Evolutionary conservation across 2,329 filamentous ascomycete species (phyloP).

Genomic region (Bipolaris cookei): DNA sequence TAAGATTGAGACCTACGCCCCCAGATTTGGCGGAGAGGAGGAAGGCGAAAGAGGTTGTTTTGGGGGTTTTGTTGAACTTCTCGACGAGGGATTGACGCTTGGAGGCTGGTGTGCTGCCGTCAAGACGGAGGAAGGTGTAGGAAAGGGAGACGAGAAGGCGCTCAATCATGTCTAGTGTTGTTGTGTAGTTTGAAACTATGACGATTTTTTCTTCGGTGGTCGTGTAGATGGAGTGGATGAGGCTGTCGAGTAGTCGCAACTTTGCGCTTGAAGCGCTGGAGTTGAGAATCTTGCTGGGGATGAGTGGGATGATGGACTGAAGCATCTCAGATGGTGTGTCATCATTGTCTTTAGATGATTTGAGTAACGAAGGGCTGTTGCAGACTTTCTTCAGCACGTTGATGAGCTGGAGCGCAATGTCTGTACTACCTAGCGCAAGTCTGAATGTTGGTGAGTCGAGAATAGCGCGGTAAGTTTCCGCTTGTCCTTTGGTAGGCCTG

Average conservation of each 20-base stretch:
- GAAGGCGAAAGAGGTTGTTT: constrained; percentile 68
- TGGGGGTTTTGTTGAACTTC: constrained; percentile 68
- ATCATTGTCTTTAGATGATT: constrained; percentile 57
- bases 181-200: constrained; percentile 77
- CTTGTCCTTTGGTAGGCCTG: constrained; percentile 65
- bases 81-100: constrained; percentile 74
- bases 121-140: constrained; percentile 70
- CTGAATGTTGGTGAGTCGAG: constrained; percentile 70
- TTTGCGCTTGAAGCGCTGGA: constrained; percentile 68
- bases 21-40: constrained; percentile 75
- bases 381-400: constrained; percentile 76
- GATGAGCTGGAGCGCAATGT: constrained; percentile 71
- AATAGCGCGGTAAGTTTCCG: constrained; percentile 67
- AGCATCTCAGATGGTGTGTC: constrained; percentile 56
- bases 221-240: constrained; percentile 66
- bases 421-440: constrained; percentile 65
- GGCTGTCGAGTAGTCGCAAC: constrained; percentile 68
- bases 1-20: constrained; percentile 72
- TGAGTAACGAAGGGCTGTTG: constrained; percentile 71
- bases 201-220: constrained; percentile 73
- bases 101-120: constrained; percentile 67
- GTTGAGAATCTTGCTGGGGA: constrained; percentile 63
- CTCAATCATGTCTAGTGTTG: constrained; percentile 71
- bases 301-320: constrained; percentile 54
- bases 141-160: constrained; percentile 65